Base-by-base conservation (phyloP, 306 rosid species). In the Fragaria vesca region DNA sequence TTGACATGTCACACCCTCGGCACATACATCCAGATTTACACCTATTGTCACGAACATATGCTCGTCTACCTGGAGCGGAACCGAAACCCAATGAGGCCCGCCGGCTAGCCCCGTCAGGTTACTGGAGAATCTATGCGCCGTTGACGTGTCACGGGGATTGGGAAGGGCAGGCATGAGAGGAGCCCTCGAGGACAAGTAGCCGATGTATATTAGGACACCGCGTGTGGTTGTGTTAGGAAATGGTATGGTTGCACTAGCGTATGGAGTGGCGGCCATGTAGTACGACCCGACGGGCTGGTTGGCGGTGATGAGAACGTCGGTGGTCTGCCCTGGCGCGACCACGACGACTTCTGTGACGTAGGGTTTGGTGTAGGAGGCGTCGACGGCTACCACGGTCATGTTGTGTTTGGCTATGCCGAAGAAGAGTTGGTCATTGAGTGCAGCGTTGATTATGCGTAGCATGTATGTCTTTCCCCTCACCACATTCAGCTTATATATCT, bases 341-440 rank as follows among this genome's bases (percentile, higher is more conserved):
- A 89, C 86, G 0, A 93, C 26, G 0, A 91, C 80, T 0, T 93
- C 83, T 0, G 94, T 91, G 11, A 60, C 1, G 16, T 88, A 89
- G 3, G 76, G 91, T 2, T 50, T 12, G 0, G 91, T 89, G 85
- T 93, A 93, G 3, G 61, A 4, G 5, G 91, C 94, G 26, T 93
- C 97, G 3, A 93, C 21, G 4, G 91, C 88, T 8, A 91, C 91
- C 0, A 93, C 90, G 0, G 87, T 91, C 67, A 93, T 81, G 0
- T 34, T 91, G 80, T 93, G 97, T 62, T 85, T 86, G 32, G 97
- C 89, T 15, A 91, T 61, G 80, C 81, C 76, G 81, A 88, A 93
- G 80, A 93, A 91, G 38, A 86, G 87, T 60, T 93, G 90, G 11
- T 76, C 16, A 38, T 90, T 89, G 85, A 93, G 93, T 69, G 86